Percentiles rank a stretch among this genome's conserved stretches.
Conservation (phyloP, 169 alveolate species). For the Eimeria zaria region DNA sequence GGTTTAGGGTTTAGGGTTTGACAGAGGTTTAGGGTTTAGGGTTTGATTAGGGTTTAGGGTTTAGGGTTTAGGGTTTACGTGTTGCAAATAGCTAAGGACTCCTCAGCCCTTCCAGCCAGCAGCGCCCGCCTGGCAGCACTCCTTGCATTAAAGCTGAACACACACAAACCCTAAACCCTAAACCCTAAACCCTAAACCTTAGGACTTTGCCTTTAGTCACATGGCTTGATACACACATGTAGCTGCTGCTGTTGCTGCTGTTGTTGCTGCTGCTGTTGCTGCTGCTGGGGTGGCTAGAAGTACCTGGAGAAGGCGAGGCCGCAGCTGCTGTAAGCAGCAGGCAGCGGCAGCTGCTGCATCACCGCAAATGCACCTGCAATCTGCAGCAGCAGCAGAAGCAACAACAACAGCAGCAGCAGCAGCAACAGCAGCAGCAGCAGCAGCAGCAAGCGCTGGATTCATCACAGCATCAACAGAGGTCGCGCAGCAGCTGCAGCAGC, state of each 20-base stretch:
- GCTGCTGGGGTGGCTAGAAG: background rate
- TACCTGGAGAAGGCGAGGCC: constrained; percentile 22
- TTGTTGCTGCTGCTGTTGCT: background rate
- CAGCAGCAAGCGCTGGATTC: constrained; percentile 3
- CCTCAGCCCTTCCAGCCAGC: background rate
- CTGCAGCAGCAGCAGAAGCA: constrained; percentile 40
- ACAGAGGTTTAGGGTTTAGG: background rate
- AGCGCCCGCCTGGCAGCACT: background rate
- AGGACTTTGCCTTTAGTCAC: background rate
- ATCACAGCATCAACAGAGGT: background rate
- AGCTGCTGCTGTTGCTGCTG: constrained; percentile 10
- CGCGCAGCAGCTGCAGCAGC: too few species aligned
- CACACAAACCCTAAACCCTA: constrained; percentile 21
- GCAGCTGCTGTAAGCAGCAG: background rate
- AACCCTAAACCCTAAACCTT: background rate
- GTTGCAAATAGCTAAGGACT: background rate
- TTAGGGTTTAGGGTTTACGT: constrained; percentile 22
- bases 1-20: background rate
- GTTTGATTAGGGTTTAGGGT: background rate
- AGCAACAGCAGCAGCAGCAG: constrained; percentile 18
- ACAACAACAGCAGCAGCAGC: too few species aligned
- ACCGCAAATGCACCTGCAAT: background rate
- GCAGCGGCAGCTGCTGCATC: constrained; percentile 30
- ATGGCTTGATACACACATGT: too few species aligned
- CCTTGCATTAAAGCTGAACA: background rate